Conservation (phyloP, 495 filamentous ascomycete species). For the Neurospora sp. region DNA sequence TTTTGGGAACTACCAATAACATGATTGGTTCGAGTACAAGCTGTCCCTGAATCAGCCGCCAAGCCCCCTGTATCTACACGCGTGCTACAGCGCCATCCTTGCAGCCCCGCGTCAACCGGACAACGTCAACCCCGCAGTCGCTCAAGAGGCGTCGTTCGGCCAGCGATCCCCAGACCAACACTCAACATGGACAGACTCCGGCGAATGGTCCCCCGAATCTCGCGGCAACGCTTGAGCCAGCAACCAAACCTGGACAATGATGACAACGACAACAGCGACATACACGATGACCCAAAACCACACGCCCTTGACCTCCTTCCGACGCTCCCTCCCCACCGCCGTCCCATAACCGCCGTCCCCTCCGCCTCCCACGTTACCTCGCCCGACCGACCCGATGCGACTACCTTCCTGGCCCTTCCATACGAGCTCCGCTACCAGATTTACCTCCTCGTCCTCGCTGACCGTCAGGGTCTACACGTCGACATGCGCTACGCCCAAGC, state of each 20-base stretch:
- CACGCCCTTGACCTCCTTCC: conserved; percentile 11
- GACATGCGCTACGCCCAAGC: conserved; percentile 14
- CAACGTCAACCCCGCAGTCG: not conserved
- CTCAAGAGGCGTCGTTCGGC: not conserved
- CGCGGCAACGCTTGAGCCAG: not conserved
- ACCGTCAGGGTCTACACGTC: conserved; percentile 10
- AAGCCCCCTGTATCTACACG: not conserved
- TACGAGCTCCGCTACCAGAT: conserved; percentile 26
- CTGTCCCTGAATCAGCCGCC: not conserved
- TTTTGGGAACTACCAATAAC: not conserved
- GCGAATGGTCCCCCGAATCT: not conserved
- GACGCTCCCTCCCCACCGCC: conserved; percentile 3
- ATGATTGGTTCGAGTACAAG: not conserved
- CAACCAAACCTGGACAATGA: not conserved
- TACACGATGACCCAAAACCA: not conserved
- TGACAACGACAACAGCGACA: not conserved
- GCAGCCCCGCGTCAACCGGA: not conserved
- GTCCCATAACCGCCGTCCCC: conserved; percentile 3
- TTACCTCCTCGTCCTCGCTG: conserved; percentile 11
- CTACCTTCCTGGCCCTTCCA: conserved; percentile 33
- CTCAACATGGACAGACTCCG: not conserved
- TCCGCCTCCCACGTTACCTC: not conserved
- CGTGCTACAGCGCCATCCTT: not conserved
- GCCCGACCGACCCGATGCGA: not conserved
- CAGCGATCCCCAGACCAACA: not conserved